Conservation (phyloP, 768 basidiomycete species). For the Mycena pura region DNA sequence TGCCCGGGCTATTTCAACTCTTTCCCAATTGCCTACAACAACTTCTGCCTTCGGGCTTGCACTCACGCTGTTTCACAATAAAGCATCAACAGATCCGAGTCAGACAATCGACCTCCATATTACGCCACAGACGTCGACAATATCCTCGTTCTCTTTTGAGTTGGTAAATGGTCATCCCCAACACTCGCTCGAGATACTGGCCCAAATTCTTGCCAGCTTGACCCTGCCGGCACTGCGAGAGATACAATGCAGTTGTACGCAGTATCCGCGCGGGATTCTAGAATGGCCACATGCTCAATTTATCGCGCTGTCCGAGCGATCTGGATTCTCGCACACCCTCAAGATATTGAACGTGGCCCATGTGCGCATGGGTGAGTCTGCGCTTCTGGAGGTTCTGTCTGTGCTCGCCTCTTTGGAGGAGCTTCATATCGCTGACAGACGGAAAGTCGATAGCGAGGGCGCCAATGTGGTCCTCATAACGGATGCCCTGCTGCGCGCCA, state of each 20-base stretch:
- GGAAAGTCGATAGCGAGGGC: constrained; percentile 5
- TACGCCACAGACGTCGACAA: constrained; percentile 10
- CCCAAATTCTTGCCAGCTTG: constrained; percentile 11
- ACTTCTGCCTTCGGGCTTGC: constrained; percentile 6
- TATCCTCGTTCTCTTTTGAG: constrained; percentile 4
- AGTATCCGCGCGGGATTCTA: constrained; percentile 3
- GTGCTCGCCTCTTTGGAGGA: constrained; percentile 5
- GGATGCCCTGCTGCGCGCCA: constrained; percentile 8
- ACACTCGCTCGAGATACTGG: constrained; percentile 2
- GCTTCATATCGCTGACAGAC: constrained; percentile 7
- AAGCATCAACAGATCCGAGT: neutral
- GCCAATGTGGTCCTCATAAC: constrained; percentile 12
- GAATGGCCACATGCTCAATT: constrained; percentile 4
- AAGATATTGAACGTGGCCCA: constrained; percentile 5
- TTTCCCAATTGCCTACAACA: constrained; percentile 5
- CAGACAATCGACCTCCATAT: constrained; percentile 4
- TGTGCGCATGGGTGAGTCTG: constrained; percentile 5
- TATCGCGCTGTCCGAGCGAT: constrained; percentile 3
- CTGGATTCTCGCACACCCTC: constrained; percentile 4
- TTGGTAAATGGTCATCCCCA: neutral
- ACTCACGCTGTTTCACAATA: neutral
- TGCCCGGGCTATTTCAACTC: neutral
- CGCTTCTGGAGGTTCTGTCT: constrained; percentile 4
- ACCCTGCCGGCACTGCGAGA: constrained; percentile 6
- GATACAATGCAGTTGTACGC: neutral